A percentile compares a stretch with the other conserved stretches of the same genome.
Conservation (phyloP, 805 yeast genomes). For the Monosporozyma servazzii region DNA sequence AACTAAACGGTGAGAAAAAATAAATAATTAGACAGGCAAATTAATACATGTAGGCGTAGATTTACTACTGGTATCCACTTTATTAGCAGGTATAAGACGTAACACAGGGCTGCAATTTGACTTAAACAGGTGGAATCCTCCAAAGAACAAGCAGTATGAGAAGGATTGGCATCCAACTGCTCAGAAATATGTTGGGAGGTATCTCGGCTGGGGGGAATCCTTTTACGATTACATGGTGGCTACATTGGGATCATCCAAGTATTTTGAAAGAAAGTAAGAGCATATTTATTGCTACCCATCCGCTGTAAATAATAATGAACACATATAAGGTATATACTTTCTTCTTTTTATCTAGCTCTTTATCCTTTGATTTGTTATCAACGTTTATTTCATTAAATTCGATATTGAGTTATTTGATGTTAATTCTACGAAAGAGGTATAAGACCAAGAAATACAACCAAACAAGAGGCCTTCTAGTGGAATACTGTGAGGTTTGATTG, state of each 20-base stretch:
- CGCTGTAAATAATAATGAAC: neutral
- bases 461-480: neutral
- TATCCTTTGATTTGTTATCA: no score
- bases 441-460: neutral
- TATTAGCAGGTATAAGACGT: conserved; percentile 64
- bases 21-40: conserved; percentile 37
- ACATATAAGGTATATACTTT: neutral
- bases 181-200: conserved; percentile 48
- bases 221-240: conserved; percentile 65
- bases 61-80: conserved; percentile 52
- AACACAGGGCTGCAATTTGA: conserved; percentile 62
- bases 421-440: neutral
- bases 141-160: conserved; percentile 32
- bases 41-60: conserved; percentile 50
- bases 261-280: conserved; percentile 51
- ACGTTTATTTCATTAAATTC: neutral
- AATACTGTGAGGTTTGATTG: no score
- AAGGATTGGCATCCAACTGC: conserved; percentile 26
- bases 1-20: neutral
- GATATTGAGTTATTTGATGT: neutral
- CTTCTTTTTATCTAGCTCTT: no score
- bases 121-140: conserved; percentile 19
- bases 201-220: conserved; percentile 80
- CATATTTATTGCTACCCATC: no score
- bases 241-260: conserved; percentile 59